Percentiles rank a stretch among this genome's conserved stretches.
Conservation (phyloP, 768 basidiomycete species). For the Lactifluus echinatus region DNA sequence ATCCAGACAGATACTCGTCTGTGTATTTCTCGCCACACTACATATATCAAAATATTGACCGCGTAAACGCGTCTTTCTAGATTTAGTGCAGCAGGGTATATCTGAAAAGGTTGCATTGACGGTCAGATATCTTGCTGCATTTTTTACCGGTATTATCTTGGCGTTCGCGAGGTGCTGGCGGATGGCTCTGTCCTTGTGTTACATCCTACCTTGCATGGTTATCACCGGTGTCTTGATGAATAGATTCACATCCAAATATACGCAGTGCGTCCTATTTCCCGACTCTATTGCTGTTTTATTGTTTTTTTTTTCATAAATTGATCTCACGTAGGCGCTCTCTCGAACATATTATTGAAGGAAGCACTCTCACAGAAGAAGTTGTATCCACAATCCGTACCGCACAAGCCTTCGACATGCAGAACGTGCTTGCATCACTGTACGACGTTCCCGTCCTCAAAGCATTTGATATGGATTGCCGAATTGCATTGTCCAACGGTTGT, state of each 20-base stretch:
- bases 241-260: slow-evolving; percentile 50
- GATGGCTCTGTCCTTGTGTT: slow-evolving; percentile 72
- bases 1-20: slow-evolving; percentile 76
- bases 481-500: slow-evolving; percentile 46
- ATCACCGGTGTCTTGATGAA: slow-evolving; percentile 69
- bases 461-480: slow-evolving; percentile 40
- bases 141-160: slow-evolving; percentile 73
- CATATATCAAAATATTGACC: neutral
- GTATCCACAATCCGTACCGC: slow-evolving; percentile 81
- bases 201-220: slow-evolving; percentile 76
- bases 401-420: slow-evolving; percentile 81
- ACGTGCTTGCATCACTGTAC: slow-evolving; percentile 51
- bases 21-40: slow-evolving; percentile 22
- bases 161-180: slow-evolving; percentile 68
- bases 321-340: slow-evolving; percentile 44
- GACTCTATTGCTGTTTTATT: neutral
- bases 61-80: slow-evolving; percentile 36
- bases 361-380: slow-evolving; percentile 81
- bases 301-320: slow-evolving; percentile 8
- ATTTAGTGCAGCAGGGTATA: slow-evolving; percentile 86
- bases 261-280: slow-evolving; percentile 40
- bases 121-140: slow-evolving; percentile 57
- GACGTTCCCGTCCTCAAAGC: slow-evolving; percentile 49
- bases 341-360: slow-evolving; percentile 63
- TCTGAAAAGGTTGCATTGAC: slow-evolving; percentile 81